Conservation (phyloP, 1,139 yeast genomes). For the Candida smagusa region DNA sequence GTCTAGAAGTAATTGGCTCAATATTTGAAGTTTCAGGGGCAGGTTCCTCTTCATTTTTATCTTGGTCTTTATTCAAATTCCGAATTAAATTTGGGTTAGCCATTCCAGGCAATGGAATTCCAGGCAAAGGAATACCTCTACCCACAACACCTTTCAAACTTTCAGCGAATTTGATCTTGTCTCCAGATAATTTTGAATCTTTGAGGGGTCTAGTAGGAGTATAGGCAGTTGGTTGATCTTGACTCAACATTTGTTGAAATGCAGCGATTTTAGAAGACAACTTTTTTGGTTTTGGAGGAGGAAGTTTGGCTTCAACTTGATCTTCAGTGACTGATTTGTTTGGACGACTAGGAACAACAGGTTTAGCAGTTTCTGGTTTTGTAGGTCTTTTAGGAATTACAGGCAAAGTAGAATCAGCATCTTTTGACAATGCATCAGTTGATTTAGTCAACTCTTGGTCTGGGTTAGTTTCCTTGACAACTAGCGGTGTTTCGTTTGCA, state of each 20-base stretch:
- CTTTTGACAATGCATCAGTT: background rate
- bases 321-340: constrained; percentile 1
- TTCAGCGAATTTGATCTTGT: constrained; percentile 48
- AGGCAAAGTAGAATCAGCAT: background rate
- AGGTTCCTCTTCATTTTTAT: constrained; percentile 8
- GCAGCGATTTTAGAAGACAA: constrained; percentile 77
- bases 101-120: constrained; percentile 45
- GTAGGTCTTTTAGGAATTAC: constrained; percentile 1
- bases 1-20: constrained; percentile 14
- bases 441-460: too few relatives aligned
- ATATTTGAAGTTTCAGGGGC: constrained; percentile 3
- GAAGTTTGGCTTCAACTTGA: constrained; percentile 27
- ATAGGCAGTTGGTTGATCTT: constrained; percentile 11
- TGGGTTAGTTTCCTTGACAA: too few relatives aligned
- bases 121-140: constrained; percentile 56
- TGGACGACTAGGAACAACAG: constrained; percentile 7
- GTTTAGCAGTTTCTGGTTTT: constrained; percentile 1
- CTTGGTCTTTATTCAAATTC: constrained; percentile 10
- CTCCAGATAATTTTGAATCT: constrained; percentile 23
- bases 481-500: too few relatives aligned
- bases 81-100: constrained; percentile 19
- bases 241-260: constrained; percentile 66
- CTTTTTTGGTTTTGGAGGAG: constrained; percentile 73
- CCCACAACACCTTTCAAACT: constrained; percentile 59
- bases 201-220: constrained; percentile 7